These are phyloP conservation scores for Panicum virgatum DNA, from an alignment of 202 grass and related monocot species.

Conservation along the genomic window DNA sequence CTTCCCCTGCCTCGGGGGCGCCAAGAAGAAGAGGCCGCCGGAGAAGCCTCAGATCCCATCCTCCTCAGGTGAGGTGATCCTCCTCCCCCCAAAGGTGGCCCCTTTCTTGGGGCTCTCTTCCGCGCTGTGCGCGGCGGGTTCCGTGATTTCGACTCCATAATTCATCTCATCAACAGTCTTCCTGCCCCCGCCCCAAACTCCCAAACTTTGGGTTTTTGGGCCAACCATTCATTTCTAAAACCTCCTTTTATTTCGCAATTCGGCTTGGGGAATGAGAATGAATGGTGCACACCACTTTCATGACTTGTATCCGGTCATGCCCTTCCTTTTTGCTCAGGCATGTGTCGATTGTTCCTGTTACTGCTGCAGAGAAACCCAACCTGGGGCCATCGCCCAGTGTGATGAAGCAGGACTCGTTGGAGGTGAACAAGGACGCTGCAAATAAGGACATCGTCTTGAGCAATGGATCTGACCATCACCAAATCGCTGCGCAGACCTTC, in stretches of 20 bases:
- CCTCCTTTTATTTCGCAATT: neutral
- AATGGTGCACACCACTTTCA: neutral
- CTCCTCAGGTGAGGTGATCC: constrained; percentile 17
- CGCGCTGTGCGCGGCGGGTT: neutral
- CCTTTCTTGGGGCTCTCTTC: neutral
- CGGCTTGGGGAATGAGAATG: neutral
- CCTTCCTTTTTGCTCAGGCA: neutral
- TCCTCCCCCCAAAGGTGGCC: neutral
- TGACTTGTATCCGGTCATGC: neutral
- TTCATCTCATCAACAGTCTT: neutral
- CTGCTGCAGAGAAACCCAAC: constrained; percentile 28
- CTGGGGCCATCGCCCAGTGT: constrained; percentile 1
- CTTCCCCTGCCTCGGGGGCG: constrained; percentile 22
- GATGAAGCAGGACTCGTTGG: constrained; percentile 37
- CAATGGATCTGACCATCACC: constrained; percentile 42
- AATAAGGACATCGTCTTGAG: constrained; percentile 25
- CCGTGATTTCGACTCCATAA: neutral
- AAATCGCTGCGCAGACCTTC: constrained; percentile 75
- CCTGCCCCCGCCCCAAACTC: neutral
- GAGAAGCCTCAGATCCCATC: constrained; percentile 38
- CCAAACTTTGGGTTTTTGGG: neutral
- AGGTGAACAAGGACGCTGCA: constrained; percentile 44
- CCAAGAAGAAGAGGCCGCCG: neutral
- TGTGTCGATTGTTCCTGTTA: neutral
- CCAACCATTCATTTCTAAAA: neutral